Evolutionary conservation across 441 rosid species (phyloP).

Genomic region (Corymbia citriodora): DNA sequence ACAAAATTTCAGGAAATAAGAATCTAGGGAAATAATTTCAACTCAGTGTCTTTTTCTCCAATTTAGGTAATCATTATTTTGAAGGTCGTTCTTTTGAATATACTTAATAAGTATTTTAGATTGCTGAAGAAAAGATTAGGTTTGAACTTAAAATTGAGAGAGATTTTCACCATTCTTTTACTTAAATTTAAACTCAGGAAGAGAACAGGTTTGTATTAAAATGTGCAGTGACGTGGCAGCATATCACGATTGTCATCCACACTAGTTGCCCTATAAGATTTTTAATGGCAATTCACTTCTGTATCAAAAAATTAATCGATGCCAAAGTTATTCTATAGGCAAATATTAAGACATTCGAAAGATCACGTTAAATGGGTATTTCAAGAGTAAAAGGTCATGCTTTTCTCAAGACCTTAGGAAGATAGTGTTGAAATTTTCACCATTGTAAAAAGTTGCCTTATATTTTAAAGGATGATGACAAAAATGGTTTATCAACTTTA

Average conservation of each 20-base stretch:
- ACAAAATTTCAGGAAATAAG: too few relatives aligned
- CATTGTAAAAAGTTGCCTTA: background rate
- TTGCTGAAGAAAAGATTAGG: background rate
- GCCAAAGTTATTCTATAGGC: background rate
- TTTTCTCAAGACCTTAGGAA: background rate
- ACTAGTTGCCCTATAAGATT: background rate
- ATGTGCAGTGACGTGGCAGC: background rate
- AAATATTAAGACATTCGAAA: background rate
- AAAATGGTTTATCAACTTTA: too few relatives aligned
- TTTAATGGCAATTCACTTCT: background rate
- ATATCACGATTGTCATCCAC: background rate
- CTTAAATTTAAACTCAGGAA: background rate
- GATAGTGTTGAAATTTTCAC: background rate
- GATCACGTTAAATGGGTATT: background rate
- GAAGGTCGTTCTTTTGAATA: background rate
- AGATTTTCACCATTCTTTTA: background rate
- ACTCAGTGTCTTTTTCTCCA: background rate
- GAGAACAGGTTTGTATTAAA: background rate
- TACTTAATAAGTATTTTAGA: background rate
- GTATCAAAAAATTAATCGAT: background rate
- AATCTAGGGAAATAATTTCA: background rate
- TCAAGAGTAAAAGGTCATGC: background rate
- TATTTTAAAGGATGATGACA: background rate
- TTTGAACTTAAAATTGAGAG: background rate
- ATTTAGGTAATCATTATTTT: background rate